These are phyloP conservation scores for Diaporthe ilicicola DNA, from an alignment of 2,329 filamentous ascomycete species.

Conservation along the genomic window DNA sequence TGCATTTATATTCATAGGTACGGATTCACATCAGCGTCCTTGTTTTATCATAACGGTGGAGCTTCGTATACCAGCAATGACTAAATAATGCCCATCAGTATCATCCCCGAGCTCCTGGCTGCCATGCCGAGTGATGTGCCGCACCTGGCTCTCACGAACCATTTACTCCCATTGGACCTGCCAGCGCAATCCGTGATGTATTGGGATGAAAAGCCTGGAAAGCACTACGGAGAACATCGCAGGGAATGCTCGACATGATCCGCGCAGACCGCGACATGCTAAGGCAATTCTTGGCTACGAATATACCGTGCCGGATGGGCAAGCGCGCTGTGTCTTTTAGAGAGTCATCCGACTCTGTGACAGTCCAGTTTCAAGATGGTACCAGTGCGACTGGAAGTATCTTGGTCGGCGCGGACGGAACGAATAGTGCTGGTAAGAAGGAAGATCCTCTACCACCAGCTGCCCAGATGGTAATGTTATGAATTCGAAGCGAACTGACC, in stretches of 20 bases:
- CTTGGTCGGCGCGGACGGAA: not conserved
- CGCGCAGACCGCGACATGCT: not conserved
- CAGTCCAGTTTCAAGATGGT: not conserved
- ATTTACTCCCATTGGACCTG: not conserved
- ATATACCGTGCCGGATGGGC: not conserved
- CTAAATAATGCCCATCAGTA: not conserved
- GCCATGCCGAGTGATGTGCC: not conserved
- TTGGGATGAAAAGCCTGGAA: not conserved
- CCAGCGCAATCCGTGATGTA: not conserved
- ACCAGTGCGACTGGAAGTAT: not conserved
- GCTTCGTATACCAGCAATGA: not conserved
- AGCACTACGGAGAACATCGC: not conserved
- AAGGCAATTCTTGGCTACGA: not conserved
- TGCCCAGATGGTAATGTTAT: no score
- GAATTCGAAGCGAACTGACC: not conserved
- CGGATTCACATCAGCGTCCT: not conserved
- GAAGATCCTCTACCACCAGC: not conserved
- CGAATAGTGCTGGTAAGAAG: not conserved
- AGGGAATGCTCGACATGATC: not conserved
- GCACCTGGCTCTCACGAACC: not conserved
- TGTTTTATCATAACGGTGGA: accelerated
- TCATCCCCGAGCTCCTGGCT: not conserved
- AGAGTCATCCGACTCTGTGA: not conserved
- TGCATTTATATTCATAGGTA: not conserved
- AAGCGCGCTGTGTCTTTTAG: not conserved